Evolutionary conservation across 192 early-diverging fungal species (phyloP).

Genomic region (Coemansia sp.): DNA sequence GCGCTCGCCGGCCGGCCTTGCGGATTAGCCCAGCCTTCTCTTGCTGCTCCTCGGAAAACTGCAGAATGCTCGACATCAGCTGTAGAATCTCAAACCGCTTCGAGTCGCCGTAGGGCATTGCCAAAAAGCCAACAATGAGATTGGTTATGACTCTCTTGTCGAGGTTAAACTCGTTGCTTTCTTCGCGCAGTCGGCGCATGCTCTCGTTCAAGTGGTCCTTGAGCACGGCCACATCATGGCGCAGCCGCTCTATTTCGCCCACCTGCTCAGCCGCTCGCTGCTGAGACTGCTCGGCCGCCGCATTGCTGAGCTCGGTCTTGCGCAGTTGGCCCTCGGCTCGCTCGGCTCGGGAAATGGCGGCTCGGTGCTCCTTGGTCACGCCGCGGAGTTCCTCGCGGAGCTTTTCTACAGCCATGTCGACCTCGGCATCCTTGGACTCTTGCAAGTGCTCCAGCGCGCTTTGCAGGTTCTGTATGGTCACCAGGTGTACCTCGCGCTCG

Average conservation of each 20-base stretch:
- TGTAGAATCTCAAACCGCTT: conserved; percentile 89
- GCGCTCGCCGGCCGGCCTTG: conserved; percentile 50
- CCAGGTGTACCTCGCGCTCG: conserved; percentile 56
- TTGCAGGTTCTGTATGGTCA: conserved; percentile 79
- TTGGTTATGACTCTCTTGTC: conserved; percentile 87
- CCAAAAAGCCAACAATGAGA: conserved; percentile 81
- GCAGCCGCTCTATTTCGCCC: conserved; percentile 53
- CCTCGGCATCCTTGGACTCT: conserved; percentile 62
- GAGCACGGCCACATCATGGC: conserved; percentile 59
- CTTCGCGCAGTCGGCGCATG: conserved; percentile 79
- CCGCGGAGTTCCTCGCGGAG: conserved; percentile 51
- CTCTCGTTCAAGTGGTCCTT: conserved; percentile 90
- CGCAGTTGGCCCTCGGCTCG: conserved; percentile 24
- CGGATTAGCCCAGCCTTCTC: conserved; percentile 74
- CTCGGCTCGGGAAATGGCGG: conserved; percentile 56
- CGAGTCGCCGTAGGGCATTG: conserved; percentile 78
- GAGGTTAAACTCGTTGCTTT: conserved; percentile 72
- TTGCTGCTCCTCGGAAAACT: conserved; percentile 85
- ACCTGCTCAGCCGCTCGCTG: conserved; percentile 52
- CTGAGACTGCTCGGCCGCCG: conserved; percentile 53
- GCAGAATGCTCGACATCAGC: conserved; percentile 83
- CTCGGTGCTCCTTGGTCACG: conserved; percentile 47
- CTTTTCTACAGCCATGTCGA: conserved; percentile 55
- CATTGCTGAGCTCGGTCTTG: conserved; percentile 21
- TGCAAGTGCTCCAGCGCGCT: conserved; percentile 86